Conservation (phyloP, 1,284 basidiomycete species). For the Pholiota adiposa region DNA sequence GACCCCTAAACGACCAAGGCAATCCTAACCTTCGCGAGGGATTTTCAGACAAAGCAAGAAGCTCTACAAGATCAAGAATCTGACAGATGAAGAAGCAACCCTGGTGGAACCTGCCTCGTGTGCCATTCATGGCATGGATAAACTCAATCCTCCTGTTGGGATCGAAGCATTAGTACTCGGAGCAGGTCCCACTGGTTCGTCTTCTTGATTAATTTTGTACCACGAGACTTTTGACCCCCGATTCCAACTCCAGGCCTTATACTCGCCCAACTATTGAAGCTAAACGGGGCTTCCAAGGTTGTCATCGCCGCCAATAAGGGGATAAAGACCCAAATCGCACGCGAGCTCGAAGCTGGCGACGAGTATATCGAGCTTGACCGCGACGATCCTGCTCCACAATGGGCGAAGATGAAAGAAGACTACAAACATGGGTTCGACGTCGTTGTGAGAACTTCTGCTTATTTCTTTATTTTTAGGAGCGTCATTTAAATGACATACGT, state of each 20-base stretch:
- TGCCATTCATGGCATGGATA: slow-evolving; percentile 88
- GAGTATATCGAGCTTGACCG: slow-evolving; percentile 86
- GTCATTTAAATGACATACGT: neutral
- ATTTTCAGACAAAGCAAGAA: slow-evolving; percentile 61
- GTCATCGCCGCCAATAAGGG: slow-evolving; percentile 85
- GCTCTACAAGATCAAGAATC: slow-evolving; percentile 83
- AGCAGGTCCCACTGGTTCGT: slow-evolving; percentile 63
- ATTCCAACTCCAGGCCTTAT: slow-evolving; percentile 62
- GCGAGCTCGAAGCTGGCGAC: slow-evolving; percentile 75
- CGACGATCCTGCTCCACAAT: slow-evolving; percentile 75
- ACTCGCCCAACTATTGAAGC: slow-evolving; percentile 83
- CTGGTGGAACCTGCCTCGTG: slow-evolving; percentile 89
- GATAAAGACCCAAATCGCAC: slow-evolving; percentile 84
- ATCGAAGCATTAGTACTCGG: slow-evolving; percentile 79
- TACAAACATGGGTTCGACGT: slow-evolving; percentile 89
- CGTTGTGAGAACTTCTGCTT: slow-evolving; percentile 51
- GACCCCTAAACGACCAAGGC: neutral
- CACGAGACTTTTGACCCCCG: slow-evolving; percentile 8
- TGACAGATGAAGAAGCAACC: slow-evolving; percentile 87
- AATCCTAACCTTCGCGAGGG: slow-evolving; percentile 10
- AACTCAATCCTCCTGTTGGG: slow-evolving; percentile 77
- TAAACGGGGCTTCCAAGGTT: slow-evolving; percentile 78
- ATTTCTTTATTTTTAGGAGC: slow-evolving; percentile 6
- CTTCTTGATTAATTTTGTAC: neutral
- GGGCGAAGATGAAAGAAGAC: slow-evolving; percentile 76